phyloP scores from a whole-genome alignment of 1,284 basidiomycete genomes.

The Phylloboletellus chloephorus region DNA sequence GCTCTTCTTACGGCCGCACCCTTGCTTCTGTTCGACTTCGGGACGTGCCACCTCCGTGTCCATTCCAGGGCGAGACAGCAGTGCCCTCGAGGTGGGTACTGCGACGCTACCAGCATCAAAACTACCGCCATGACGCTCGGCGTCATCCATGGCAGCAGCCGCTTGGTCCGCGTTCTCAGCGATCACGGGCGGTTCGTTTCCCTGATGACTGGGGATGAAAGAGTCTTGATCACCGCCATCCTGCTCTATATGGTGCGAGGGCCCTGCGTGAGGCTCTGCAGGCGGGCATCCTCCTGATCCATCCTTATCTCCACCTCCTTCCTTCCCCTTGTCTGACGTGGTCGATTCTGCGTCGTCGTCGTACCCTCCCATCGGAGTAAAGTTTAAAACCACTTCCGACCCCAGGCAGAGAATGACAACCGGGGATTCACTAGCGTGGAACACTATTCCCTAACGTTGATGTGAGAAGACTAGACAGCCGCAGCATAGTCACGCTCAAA shows the following conservation, averaged over 20 bases:
- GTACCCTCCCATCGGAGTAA: constrained; percentile 27
- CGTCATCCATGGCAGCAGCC: constrained; percentile 10
- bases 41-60: neutral
- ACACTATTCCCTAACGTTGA: constrained; percentile 19
- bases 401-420: constrained; percentile 25
- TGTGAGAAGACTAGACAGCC: constrained; percentile 6
- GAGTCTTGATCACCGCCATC: neutral
- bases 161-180: constrained; percentile 3
- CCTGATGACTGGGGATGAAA: neutral
- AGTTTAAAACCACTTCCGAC: constrained; percentile 19
- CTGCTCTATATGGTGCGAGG: neutral
- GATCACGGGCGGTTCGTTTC: constrained; percentile 2
- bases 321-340: constrained; percentile 14
- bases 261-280: constrained; percentile 1
- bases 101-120: neutral
- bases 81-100: neutral
- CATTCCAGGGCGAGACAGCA: neutral
- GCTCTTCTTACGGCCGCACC: constrained; percentile 11
- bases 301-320: constrained; percentile 5
- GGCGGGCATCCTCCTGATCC: constrained; percentile 5
- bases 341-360: neutral
- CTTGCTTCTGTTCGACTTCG: constrained; percentile 8
- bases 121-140: neutral
- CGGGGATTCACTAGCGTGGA: constrained; percentile 21
- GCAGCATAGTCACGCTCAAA: constrained; percentile 4